Evolutionary conservation across 495 filamentous ascomycete species (phyloP).

Genomic region (Hypoxylon perforatum): DNA sequence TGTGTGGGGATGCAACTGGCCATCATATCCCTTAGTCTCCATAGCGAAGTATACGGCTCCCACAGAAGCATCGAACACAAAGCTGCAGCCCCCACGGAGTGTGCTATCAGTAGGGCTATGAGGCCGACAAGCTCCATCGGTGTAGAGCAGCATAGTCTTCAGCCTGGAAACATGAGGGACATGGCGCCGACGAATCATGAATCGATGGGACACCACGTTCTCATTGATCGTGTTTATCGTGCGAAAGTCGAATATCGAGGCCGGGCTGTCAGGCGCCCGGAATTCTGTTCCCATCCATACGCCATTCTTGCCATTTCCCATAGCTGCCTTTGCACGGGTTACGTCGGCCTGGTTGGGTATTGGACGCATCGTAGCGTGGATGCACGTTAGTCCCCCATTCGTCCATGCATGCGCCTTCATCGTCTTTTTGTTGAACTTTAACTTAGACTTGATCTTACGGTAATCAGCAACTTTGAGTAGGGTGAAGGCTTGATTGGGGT

Average conservation of each 20-base stretch:
- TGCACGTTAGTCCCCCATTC: no score
- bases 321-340: not conserved
- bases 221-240: not conserved
- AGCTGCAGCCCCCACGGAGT: slow-evolving; percentile 49
- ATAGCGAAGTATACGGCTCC: slow-evolving; percentile 31
- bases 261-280: not conserved
- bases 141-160: slow-evolving; percentile 29
- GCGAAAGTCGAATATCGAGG: not conserved
- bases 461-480: not conserved
- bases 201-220: not conserved
- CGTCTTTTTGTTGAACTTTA: no score
- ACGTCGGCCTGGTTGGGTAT: not conserved
- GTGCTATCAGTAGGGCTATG: slow-evolving; percentile 42
- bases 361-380: not conserved
- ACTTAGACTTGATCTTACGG: not conserved
- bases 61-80: not conserved
- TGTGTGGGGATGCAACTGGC: slow-evolving; percentile 38
- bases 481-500: not conserved
- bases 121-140: slow-evolving; percentile 48
- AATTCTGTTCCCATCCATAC: not conserved
- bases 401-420: no score
- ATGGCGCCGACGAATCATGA: not conserved
- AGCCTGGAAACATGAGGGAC: not conserved
- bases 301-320: not conserved
- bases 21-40: slow-evolving; percentile 43